These are phyloP conservation scores for Calonectria henricotiae DNA, from an alignment of 2,329 filamentous ascomycete species.

Conservation along the genomic window DNA sequence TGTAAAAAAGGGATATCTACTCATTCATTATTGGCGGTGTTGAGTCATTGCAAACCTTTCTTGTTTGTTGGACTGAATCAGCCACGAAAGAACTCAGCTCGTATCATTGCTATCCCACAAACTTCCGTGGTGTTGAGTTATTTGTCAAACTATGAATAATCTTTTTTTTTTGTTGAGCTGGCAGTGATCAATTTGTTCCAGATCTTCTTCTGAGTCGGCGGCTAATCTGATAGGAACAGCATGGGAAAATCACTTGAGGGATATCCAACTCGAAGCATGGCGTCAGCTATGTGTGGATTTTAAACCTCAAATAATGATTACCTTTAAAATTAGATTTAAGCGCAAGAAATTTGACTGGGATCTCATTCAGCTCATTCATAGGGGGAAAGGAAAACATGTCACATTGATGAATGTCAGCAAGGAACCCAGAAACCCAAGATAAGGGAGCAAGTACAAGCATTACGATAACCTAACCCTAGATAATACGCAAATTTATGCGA, in stretches of 20 bases:
- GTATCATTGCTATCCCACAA: neutral
- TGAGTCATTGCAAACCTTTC: too few relatives aligned
- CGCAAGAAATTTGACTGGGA: neutral
- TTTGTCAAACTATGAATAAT: conserved; percentile 1
- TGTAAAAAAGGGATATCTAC: too few relatives aligned
- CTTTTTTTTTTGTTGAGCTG: too few relatives aligned
- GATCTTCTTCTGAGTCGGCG: neutral
- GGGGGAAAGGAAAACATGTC: neutral
- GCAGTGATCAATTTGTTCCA: neutral
- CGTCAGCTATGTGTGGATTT: neutral
- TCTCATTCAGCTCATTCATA: too few relatives aligned
- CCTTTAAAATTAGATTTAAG: neutral
- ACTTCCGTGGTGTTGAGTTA: too few relatives aligned
- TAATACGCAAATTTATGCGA: neutral
- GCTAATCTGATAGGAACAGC: neutral
- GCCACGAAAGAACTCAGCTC: neutral
- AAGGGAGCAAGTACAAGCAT: conserved; percentile 15
- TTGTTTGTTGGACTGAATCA: too few relatives aligned
- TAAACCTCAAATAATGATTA: neutral
- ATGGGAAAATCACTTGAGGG: neutral
- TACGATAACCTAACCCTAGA: conserved; percentile 1
- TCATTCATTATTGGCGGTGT: too few relatives aligned
- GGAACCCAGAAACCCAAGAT: neutral
- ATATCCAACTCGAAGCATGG: neutral
- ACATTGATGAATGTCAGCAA: conserved; percentile 19